These are phyloP conservation scores for Mycena galericulata DNA, from an alignment of 768 basidiomycete genomes.

Conservation along the genomic window DNA sequence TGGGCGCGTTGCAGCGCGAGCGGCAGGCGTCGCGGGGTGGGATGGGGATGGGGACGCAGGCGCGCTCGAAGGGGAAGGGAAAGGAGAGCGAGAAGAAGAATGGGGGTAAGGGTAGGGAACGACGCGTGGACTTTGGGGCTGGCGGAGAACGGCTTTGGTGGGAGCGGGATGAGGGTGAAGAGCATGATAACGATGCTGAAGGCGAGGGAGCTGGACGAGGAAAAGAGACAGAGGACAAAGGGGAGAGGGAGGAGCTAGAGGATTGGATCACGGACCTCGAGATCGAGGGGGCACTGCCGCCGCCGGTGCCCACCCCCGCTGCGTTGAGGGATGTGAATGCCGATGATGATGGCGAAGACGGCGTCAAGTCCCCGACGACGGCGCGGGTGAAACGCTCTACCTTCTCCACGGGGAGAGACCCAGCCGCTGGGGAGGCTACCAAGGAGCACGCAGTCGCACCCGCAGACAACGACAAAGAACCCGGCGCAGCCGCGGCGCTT, in stretches of 20 bases:
- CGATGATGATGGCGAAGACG: neutral
- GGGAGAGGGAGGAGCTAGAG: neutral
- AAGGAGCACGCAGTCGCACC: no score
- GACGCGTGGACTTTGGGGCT: no score
- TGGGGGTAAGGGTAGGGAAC: neutral
- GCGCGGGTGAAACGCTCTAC: no score
- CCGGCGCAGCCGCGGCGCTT: no score
- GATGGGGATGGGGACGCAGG: neutral
- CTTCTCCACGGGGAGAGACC: no score
- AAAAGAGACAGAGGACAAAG: conserved; percentile 1
- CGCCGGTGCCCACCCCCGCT: no score
- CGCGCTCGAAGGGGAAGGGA: neutral
- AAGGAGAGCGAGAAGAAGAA: neutral
- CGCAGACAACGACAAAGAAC: no score
- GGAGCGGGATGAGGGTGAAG: no score
- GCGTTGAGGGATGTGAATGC: no score
- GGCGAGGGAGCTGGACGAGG: neutral
- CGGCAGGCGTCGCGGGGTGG: neutral
- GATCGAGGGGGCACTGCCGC: conserved; percentile 14
- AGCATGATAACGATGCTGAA: neutral
- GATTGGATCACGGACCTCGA: conserved; percentile 16
- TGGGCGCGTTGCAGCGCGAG: conserved; percentile 1
- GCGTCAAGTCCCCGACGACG: no score
- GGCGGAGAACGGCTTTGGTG: no score
- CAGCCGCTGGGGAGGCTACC: no score